phyloP scores from a whole-genome alignment of 2,329 filamentous ascomycete genomes.

The Davidsoniella australis region DNA sequence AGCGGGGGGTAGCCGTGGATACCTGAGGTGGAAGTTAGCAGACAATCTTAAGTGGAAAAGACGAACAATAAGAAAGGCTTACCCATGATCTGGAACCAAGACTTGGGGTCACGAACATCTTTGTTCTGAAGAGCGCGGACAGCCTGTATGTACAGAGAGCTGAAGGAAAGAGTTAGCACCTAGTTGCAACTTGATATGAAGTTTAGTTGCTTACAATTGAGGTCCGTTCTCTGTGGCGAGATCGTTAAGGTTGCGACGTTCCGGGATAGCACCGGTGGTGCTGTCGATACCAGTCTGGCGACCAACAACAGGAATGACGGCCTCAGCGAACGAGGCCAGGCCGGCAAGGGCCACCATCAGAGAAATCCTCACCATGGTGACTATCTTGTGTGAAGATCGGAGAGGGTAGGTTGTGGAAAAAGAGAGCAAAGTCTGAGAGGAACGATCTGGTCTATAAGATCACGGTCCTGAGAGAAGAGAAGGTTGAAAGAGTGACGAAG shows the following conservation, averaged over 20 bases:
- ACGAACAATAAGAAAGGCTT: conserved; percentile 11
- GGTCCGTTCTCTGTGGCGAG: conserved; percentile 25
- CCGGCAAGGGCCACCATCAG: conserved; percentile 5
- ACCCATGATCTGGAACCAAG: conserved; percentile 35
- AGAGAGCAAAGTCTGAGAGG: not conserved
- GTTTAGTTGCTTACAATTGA: conserved; percentile 23
- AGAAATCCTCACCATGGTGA: conserved; percentile 3
- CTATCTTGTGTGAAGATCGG: not conserved
- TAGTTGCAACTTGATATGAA: too few relatives aligned
- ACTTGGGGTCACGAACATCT: conserved; percentile 25
- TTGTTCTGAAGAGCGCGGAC: conserved; percentile 26
- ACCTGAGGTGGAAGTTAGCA: conserved; percentile 15
- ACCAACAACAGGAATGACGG: conserved; percentile 21
- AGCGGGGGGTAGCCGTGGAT: conserved; percentile 27
- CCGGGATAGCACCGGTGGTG: conserved; percentile 24
- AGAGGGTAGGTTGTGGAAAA: not conserved
- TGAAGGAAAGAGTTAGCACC: conserved; percentile 14
- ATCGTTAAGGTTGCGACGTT: conserved; percentile 30
- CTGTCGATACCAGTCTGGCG: conserved; percentile 21
- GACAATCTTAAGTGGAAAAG: not conserved
- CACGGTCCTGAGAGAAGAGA: too few relatives aligned
- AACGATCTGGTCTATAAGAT: too few relatives aligned
- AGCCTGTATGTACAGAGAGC: conserved; percentile 34
- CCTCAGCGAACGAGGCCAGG: not conserved
- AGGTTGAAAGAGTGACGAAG: too few relatives aligned